Percentiles rank a stretch among this genome's conserved stretches.
Evolutionary conservation across 2,329 filamentous ascomycete genomes (phyloP).

Genomic region (Epichloe typhina): DNA sequence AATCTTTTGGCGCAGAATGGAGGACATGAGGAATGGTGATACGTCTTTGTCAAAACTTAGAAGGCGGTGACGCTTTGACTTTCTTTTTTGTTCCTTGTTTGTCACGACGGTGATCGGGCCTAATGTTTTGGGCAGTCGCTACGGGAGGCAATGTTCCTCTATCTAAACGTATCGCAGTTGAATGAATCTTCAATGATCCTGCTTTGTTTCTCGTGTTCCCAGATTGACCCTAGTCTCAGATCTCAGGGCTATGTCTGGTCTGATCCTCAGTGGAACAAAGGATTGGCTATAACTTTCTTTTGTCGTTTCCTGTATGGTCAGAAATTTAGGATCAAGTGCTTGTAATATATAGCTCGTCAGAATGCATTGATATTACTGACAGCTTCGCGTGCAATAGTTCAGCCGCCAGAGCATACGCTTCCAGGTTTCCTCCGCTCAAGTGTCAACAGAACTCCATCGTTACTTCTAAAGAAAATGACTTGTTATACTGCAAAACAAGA

Average conservation of each 20-base stretch:
- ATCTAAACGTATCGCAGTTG: conserved; percentile 22
- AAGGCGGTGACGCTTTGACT: conserved; percentile 26
- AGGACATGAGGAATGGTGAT: conserved; percentile 22
- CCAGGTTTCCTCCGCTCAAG: too few species aligned
- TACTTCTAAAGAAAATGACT: too few species aligned
- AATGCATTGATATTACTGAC: too few species aligned
- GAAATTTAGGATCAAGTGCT: too few species aligned
- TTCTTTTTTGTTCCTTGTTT: conserved; percentile 28
- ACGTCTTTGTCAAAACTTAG: conserved; percentile 23
- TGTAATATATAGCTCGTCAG: too few species aligned
- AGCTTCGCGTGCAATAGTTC: too few species aligned
- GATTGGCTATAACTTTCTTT: too few species aligned
- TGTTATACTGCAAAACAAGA: too few species aligned
- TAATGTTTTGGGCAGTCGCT: conserved; percentile 25
- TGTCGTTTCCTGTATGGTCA: too few species aligned
- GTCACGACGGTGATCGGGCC: conserved; percentile 23
- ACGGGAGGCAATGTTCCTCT: conserved; percentile 18
- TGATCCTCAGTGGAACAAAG: background rate
- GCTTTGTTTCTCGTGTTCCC: background rate
- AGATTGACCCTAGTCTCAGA: background rate
- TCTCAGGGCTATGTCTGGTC: background rate
- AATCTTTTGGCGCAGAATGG: conserved; percentile 15
- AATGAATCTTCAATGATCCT: conserved; percentile 23
- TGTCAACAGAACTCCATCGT: too few species aligned
- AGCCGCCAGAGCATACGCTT: too few species aligned